Evolutionary conservation across 2,329 filamentous ascomycete genomes (phyloP).

Genomic region (Lachnellula arida): DNA sequence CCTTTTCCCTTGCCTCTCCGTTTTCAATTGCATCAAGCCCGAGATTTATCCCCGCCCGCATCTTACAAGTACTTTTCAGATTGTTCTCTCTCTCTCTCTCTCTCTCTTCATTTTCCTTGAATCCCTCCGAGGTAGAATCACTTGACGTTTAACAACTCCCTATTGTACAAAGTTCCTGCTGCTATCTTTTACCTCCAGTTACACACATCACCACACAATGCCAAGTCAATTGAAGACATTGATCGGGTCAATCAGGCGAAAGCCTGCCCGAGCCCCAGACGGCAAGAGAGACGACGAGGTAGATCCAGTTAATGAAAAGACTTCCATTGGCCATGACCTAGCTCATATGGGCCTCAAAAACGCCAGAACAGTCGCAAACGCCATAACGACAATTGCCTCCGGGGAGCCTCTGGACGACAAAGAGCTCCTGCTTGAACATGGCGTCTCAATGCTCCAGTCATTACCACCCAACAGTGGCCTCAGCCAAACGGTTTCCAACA

Average conservation of each 20-base stretch:
- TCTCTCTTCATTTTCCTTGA: not conserved
- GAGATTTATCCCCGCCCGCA: not conserved
- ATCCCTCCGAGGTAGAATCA: not conserved
- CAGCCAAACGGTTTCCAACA: slow-evolving; percentile 42
- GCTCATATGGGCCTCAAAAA: slow-evolving; percentile 37
- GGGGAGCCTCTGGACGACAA: slow-evolving; percentile 45
- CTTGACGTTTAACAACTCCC: not conserved
- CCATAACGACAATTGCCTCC: slow-evolving; percentile 38
- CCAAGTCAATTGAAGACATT: slow-evolving; percentile 37
- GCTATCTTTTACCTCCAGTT: not conserved
- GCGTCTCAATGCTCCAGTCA: slow-evolving; percentile 47
- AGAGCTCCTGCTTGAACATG: slow-evolving; percentile 44
- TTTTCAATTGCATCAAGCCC: not conserved
- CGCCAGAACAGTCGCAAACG: slow-evolving; percentile 36
- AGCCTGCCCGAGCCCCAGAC: slow-evolving; percentile 44
- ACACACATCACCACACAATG: slow-evolving; percentile 17
- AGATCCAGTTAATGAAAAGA: slow-evolving; percentile 33
- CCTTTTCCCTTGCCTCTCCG: not conserved
- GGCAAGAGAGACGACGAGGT: slow-evolving; percentile 38
- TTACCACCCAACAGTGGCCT: slow-evolving; percentile 46
- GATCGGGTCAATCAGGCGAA: slow-evolving; percentile 41
- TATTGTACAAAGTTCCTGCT: not conserved
- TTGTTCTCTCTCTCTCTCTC: not conserved
- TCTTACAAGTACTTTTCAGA: not conserved
- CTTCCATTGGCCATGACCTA: slow-evolving; percentile 38